Percentiles rank a stretch among this genome's conserved stretches.
Evolutionary conservation across 371 early-diverging fungal species (phyloP).

Genomic region (Blakeslea trispora): DNA sequence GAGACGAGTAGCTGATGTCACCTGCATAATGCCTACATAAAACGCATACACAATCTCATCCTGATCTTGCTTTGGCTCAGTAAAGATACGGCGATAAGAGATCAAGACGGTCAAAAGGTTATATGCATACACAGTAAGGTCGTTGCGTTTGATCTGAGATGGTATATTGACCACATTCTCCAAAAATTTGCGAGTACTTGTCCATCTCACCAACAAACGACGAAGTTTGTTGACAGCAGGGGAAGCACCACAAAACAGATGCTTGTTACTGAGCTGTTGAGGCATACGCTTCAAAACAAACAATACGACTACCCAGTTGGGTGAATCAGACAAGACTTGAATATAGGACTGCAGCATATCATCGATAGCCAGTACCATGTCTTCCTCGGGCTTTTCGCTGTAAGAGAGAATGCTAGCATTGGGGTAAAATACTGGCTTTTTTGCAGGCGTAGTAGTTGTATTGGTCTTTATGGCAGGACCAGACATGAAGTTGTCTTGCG

Average conservation of each 20-base stretch:
- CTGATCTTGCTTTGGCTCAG: conserved; percentile 57
- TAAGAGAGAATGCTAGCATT: conserved; percentile 51
- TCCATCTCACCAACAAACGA: conserved; percentile 51
- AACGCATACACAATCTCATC: conserved; percentile 81
- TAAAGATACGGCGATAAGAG: conserved; percentile 75
- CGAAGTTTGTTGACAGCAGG: conserved; percentile 57
- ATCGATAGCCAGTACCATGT: conserved; percentile 26
- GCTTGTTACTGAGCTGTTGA: conserved; percentile 71
- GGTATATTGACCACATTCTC: conserved; percentile 58
- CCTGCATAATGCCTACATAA: conserved; percentile 75
- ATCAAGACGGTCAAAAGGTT: conserved; percentile 70
- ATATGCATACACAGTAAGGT: conserved; percentile 68
- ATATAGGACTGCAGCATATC: conserved; percentile 56
- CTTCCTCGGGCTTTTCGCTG: conserved; percentile 27
- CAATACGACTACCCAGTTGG: conserved; percentile 65
- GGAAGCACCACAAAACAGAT: conserved; percentile 66
- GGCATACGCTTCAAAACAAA: conserved; percentile 67
- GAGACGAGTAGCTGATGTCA: conserved; percentile 71
- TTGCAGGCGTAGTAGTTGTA: not conserved
- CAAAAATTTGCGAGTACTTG: conserved; percentile 56
- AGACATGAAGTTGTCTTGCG: conserved; percentile 15
- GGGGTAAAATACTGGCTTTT: conserved; percentile 23
- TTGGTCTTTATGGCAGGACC: conserved; percentile 10
- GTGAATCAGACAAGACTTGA: conserved; percentile 61
- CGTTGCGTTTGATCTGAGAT: conserved; percentile 57